phyloP scores from a whole-genome alignment of 2,329 filamentous ascomycete species.

The Aspergillus uvarum region DNA sequence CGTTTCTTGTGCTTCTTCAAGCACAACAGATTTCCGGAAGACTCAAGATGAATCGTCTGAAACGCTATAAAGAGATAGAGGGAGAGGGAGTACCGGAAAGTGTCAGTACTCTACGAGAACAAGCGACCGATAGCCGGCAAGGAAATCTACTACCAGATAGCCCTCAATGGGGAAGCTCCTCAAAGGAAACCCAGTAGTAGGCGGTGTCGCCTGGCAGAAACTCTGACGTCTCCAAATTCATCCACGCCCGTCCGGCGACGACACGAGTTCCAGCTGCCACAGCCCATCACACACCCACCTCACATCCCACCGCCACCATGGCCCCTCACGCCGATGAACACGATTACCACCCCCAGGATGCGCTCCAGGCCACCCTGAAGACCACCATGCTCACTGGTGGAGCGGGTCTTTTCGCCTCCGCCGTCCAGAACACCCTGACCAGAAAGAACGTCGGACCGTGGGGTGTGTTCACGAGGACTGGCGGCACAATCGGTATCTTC shows the following conservation, averaged over 20 bases:
- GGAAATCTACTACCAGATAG: slow-evolving; percentile 10
- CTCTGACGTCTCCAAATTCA: slow-evolving; percentile 28
- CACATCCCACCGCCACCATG: slow-evolving; percentile 45
- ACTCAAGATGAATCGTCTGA: no score
- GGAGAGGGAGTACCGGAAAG: neutral
- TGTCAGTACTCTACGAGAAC: neutral
- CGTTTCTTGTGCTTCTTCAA: neutral
- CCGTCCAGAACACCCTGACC: slow-evolving; percentile 81
- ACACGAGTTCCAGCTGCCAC: slow-evolving; percentile 30
- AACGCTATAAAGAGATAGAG: no score
- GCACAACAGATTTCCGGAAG: neutral
- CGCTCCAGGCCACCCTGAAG: slow-evolving; percentile 65
- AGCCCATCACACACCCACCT: slow-evolving; percentile 11
- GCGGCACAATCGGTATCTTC: slow-evolving; percentile 68
- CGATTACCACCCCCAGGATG: slow-evolving; percentile 71
- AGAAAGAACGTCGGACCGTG: slow-evolving; percentile 78
- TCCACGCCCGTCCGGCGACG: slow-evolving; percentile 21
- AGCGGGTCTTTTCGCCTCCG: slow-evolving; percentile 70
- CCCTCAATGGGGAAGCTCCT: slow-evolving; percentile 18
- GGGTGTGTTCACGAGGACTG: slow-evolving; percentile 77
- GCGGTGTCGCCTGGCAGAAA: slow-evolving; percentile 32
- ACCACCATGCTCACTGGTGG: slow-evolving; percentile 64
- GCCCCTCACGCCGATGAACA: slow-evolving; percentile 49
- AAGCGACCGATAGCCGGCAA: neutral
- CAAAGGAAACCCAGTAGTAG: slow-evolving; percentile 12